Evolutionary conservation across 305 asterid species (phyloP), one percentile per base, ranked within the genome.

Genomic region (Ajuga reptans): DNA sequence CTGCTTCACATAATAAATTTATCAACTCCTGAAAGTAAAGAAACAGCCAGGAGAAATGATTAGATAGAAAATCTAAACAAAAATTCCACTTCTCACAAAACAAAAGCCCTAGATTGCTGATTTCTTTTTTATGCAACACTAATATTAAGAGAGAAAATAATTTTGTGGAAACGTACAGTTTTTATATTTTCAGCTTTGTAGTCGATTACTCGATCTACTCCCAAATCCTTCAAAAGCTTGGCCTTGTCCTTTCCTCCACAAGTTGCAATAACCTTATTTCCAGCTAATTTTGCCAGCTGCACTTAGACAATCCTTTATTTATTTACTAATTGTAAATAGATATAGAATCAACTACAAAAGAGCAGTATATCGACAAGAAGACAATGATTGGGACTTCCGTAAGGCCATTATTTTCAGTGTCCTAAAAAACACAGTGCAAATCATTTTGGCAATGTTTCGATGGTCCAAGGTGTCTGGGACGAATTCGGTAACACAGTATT

Each of bases 171-270:
- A 76, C 83, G 2, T 86, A 93, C 99, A 27, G 87, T 73, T 80
- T 90, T 93, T 65, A 90, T 89, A 69, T 79, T 82, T 76, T 90
- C 99, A 21, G 68, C 63, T 81, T 80, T 90, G 78, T 93, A 90
- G 89, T 90, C 95, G 21, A 93, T 90, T 77, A 87, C 92, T 61
- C 96, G 88, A 81, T 93, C 97, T 74, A 89, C 96, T 77, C 91
- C 86, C 84, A 93, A 84, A 84, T 80, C 92, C 78, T 78, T 89
- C 77, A 93, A 85, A 69, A 90, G 91, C 81, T 71, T 75, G 58
- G 97, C 95, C 91, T 93, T 93, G 64, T 82, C 95, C 80, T 81
- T 77, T 71, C 99, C 99, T 67, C 97, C 99, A 79, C 99, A 93
- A 45, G 97, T 90, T 52, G 96, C 99, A 75, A 89, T 79, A 56